These are phyloP conservation scores for Colletotrichum theobromicola DNA, from an alignment of 2,329 filamentous ascomycete genomes.

Conservation along the genomic window DNA sequence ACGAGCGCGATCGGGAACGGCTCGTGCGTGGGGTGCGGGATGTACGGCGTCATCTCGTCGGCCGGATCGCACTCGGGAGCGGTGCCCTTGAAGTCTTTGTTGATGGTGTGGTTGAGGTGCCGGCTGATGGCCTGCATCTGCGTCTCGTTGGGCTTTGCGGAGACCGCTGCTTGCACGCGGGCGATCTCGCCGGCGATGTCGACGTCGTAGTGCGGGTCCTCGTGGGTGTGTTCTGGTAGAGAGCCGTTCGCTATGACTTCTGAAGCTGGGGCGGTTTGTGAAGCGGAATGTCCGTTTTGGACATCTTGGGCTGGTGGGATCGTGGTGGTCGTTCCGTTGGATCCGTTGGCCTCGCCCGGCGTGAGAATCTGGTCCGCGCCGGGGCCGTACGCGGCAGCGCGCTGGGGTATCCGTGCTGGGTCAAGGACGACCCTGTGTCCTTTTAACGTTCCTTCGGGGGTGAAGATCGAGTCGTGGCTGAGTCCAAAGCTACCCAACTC, in stretches of 20 bases:
- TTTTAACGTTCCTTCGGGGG: not conserved
- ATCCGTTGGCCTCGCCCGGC: not conserved
- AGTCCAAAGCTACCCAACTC: conserved; percentile 19
- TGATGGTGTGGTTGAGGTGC: conserved; percentile 61
- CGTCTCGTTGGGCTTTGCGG: conserved; percentile 54
- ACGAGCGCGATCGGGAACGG: conserved; percentile 76
- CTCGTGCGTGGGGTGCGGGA: conserved; percentile 56
- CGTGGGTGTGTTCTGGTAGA: not conserved
- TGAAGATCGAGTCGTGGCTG: not conserved
- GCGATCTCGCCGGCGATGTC: not conserved
- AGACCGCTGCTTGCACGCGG: conserved; percentile 64
- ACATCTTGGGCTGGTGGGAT: not conserved
- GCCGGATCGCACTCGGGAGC: not conserved
- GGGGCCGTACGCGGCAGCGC: not conserved
- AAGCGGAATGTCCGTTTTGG: not conserved
- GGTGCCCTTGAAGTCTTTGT: not conserved
- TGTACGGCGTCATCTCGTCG: conserved; percentile 70
- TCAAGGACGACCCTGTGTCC: not conserved
- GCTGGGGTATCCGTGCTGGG: not conserved
- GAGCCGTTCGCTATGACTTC: not conserved
- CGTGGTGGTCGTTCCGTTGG: not conserved
- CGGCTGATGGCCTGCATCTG: conserved; percentile 64
- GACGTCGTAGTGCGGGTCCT: not conserved
- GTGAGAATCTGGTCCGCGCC: not conserved
- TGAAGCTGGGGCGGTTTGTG: no score